Conservation (phyloP, 2,329 filamentous ascomycete genomes). For the Cladosporium sp. region DNA sequence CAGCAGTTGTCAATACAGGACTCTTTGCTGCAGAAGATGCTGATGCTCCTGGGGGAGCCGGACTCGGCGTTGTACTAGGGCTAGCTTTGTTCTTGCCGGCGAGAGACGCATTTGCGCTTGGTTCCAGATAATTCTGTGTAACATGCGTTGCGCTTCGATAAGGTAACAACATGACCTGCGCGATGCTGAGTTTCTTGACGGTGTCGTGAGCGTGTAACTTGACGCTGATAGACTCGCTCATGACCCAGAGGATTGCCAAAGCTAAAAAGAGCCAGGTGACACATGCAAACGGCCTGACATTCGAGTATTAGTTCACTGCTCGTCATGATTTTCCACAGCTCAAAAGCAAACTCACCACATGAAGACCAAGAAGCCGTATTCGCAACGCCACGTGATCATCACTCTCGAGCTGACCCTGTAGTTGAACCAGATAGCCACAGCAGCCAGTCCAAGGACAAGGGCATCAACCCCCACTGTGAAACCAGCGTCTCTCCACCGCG, state of each 20-base stretch:
- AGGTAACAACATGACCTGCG: not conserved
- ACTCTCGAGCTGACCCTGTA: not conserved
- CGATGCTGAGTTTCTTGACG: not conserved
- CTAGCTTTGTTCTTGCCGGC: not conserved
- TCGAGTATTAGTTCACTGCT: not conserved
- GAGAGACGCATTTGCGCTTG: not conserved
- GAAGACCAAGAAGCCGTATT: not conserved
- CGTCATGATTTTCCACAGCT: not conserved
- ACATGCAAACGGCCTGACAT: not conserved
- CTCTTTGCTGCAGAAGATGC: not conserved
- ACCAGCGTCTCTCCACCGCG: not conserved
- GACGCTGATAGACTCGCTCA: not conserved
- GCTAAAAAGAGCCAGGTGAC: not conserved
- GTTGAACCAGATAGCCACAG: not conserved
- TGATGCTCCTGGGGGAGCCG: not conserved
- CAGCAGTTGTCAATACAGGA: not conserved
- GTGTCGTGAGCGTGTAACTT: not conserved
- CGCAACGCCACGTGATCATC: not conserved
- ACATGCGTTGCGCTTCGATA: not conserved
- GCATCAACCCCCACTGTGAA: not conserved
- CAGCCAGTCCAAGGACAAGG: not conserved
- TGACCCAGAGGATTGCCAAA: not conserved
- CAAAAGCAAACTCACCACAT: not conserved
- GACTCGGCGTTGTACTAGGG: not conserved
- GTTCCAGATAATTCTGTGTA: not conserved